Evolutionary conservation across 2,329 filamentous ascomycete species (phyloP), one percentile per base, ranked within the genome.

Genomic region (Trichoderma sp.): DNA sequence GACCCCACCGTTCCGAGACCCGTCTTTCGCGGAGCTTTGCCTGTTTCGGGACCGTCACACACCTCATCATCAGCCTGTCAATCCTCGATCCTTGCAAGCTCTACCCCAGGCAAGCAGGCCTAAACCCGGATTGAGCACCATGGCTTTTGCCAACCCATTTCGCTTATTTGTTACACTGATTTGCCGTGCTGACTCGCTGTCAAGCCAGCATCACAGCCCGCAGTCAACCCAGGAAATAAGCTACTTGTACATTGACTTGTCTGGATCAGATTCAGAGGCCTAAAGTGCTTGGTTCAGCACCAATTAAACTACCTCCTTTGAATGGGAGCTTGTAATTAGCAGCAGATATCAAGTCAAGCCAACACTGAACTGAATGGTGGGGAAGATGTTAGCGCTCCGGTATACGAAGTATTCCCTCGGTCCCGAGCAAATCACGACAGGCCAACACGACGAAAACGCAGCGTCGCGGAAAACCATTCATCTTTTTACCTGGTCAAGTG

Each of bases 61-160:
- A 56, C 63, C 68, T 68, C 63, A 68, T 40, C 29, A 68, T 37
- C 49, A 40, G 58, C 63, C 64, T 58, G 63, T 68, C 63, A 59
- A 43, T 59, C 64, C 31, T 47, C 55, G 11, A 35, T 49, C 63
- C 63, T 37, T 40, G 21, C 63, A 47, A 16, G 11, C 21, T 40
- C 13, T 61, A 64, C 53, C 61, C 47, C 61, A 53, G 53, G 40
- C 61, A 49, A 58, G 43, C 68, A 33, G 14, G 43, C 11, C 53
- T 53, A 35, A 58, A 43, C 68, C 40, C 19, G 47, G 37, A 43
- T 60, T 62, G 56, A 61, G 62, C 56, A 35, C 24, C 40, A 58
- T 61, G 63, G 63, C 63, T 68, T 70, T 68, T 58, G 29, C 40
- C 63, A 68, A 37, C 68, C 63, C 63, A 70, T 70, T 68, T 70